A percentile compares a stretch with the other conserved stretches of the same genome.
Evolutionary conservation across 2,329 filamentous ascomycete genomes (phyloP).

Genomic region (Phialemonium atrogriseum): DNA sequence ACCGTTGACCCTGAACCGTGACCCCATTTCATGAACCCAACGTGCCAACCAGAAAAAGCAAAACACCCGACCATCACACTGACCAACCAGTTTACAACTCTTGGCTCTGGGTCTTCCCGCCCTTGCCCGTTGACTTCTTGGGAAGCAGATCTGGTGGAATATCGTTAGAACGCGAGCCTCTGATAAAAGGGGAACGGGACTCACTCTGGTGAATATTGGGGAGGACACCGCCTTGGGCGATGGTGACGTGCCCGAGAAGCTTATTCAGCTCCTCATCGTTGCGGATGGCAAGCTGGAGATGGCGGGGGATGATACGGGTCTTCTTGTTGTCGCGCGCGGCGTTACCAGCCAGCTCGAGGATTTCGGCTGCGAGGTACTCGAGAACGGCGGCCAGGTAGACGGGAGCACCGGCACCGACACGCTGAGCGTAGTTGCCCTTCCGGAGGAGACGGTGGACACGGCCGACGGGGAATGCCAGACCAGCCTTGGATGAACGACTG

Average conservation of each 20-base stretch:
- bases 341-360: constrained; percentile 97
- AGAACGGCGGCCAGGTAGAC: constrained; percentile 97
- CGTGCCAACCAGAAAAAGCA: constrained; percentile 52
- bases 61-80: constrained; percentile 19
- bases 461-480: constrained; percentile 96
- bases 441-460: constrained; percentile 98
- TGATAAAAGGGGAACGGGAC: constrained; percentile 26
- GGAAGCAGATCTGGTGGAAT: constrained; percentile 72
- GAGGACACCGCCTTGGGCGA: constrained; percentile 92
- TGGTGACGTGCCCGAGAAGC: constrained; percentile 90
- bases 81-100: constrained; percentile 69
- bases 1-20: constrained; percentile 71
- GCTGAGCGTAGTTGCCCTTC: constrained; percentile 99
- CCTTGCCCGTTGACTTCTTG: constrained; percentile 95
- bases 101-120: constrained; percentile 85
- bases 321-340: constrained; percentile 99
- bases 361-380: constrained; percentile 97
- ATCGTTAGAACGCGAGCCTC: constrained; percentile 13
- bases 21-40: constrained; percentile 77
- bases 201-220: constrained; percentile 96
- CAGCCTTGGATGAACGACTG: constrained; percentile 97
- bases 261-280: constrained; percentile 99
- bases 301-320: constrained; percentile 98
- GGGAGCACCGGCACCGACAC: constrained; percentile 95
- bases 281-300: constrained; percentile 97